phyloP scores from a whole-genome alignment of 176 grass and related monocot genomes.

The Hordeum marinum region DNA sequence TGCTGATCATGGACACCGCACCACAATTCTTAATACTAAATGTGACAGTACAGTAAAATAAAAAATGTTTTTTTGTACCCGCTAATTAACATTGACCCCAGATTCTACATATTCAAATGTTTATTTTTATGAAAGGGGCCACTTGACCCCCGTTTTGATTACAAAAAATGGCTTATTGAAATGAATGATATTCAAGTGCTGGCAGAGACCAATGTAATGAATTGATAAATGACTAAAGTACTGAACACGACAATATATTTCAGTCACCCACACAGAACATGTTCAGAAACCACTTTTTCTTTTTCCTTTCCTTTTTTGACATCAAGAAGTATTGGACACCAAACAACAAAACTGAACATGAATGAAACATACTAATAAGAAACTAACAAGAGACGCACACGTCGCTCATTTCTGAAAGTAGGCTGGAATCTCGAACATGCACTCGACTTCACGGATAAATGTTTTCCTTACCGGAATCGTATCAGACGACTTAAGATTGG shows the following conservation, averaged over 20 bases:
- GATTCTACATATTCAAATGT: no score
- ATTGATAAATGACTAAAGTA: neutral
- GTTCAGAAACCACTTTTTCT: neutral
- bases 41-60: neutral
- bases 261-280: neutral
- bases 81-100: neutral
- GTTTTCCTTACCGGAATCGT: constrained; percentile 20
- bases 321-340: neutral
- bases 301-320: neutral
- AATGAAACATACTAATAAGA: neutral
- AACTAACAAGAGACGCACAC: neutral
- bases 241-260: neutral
- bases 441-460: neutral
- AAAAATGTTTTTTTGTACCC: neutral
- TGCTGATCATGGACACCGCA: neutral
- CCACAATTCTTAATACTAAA: neutral
- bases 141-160: neutral
- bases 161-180: neutral
- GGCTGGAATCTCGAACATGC: neutral
- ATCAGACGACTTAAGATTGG: constrained; percentile 17
- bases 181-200: neutral
- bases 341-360: neutral
- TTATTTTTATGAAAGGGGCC: no score
- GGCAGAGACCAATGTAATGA: neutral
- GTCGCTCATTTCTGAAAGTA: neutral